Evolutionary conservation across 2,329 filamentous ascomycete species (phyloP).

Genomic region (Coleophoma eucalyptorum): DNA sequence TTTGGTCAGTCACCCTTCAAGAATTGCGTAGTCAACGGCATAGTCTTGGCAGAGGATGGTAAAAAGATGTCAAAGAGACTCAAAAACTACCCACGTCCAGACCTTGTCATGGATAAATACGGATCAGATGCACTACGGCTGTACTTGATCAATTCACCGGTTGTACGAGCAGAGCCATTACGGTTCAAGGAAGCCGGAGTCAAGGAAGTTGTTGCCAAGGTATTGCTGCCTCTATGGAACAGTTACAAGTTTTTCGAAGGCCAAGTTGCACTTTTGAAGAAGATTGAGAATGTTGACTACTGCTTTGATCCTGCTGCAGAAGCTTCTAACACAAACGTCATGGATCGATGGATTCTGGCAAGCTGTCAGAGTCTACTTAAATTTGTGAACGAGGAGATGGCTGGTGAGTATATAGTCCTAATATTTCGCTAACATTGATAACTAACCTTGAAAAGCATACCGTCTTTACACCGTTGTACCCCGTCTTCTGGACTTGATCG

Average conservation of each 20-base stretch:
- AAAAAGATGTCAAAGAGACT: constrained; percentile 99
- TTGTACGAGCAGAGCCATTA: constrained; percentile 86
- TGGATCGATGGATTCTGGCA: constrained; percentile 94
- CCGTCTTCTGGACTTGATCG: constrained; percentile 76
- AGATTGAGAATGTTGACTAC: constrained; percentile 74
- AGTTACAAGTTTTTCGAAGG: constrained; percentile 95
- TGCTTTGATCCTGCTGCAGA: constrained; percentile 74
- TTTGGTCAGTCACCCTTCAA: constrained; percentile 85
- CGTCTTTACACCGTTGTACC: constrained; percentile 90
- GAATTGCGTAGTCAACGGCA: constrained; percentile 95
- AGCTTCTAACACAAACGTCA: constrained; percentile 79
- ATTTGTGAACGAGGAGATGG: constrained; percentile 93
- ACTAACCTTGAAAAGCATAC: constrained; percentile 44
- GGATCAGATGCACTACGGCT: constrained; percentile 88
- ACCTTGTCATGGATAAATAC: constrained; percentile 78
- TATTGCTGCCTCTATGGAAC: constrained; percentile 90
- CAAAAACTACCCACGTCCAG: constrained; percentile 93
- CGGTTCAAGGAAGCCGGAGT: constrained; percentile 90
- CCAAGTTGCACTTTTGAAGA: constrained; percentile 82
- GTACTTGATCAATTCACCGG: constrained; percentile 96
- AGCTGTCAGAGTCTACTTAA: constrained; percentile 86
- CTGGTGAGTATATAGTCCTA: constrained; percentile 43
- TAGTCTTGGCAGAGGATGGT: constrained; percentile 88
- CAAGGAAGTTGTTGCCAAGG: constrained; percentile 91
- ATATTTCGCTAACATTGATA: not conserved